phyloP scores from a whole-genome alignment of 2,329 filamentous ascomycete genomes.

The Gyromitra esculenta region DNA sequence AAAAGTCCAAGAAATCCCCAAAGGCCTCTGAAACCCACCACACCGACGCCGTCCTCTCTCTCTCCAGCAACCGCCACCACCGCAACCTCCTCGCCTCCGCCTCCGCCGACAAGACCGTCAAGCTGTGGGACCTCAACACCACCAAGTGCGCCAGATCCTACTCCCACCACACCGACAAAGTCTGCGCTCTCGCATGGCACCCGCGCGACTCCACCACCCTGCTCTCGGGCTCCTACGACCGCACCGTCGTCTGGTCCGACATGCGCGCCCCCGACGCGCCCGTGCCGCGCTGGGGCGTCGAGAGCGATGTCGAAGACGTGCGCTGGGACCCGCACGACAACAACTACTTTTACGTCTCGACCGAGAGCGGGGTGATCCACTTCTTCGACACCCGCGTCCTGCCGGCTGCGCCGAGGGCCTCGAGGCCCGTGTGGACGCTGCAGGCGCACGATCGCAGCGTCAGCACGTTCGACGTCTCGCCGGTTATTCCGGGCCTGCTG shows the following conservation, averaged over 20 bases:
- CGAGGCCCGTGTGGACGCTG: constrained; percentile 90
- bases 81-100: constrained; percentile 93
- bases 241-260: constrained; percentile 91
- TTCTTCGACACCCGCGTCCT: constrained; percentile 83
- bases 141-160: constrained; percentile 95
- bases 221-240: constrained; percentile 92
- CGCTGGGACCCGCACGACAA: constrained; percentile 92
- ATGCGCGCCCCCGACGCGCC: constrained; percentile 91
- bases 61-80: constrained; percentile 92
- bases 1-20: constrained; percentile 82
- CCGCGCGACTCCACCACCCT: constrained; percentile 84
- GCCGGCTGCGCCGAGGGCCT: constrained; percentile 74
- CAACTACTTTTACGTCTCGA: constrained; percentile 95
- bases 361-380: constrained; percentile 89
- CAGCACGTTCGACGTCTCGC: constrained; percentile 92
- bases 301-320: constrained; percentile 92
- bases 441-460: constrained; percentile 95
- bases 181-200: constrained; percentile 96
- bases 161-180: constrained; percentile 98
- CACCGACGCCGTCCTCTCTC: constrained; percentile 89
- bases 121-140: constrained; percentile 96
- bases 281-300: constrained; percentile 86
- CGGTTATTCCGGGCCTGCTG: constrained; percentile 87
- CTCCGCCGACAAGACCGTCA: constrained; percentile 95
- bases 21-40: constrained; percentile 93